These are phyloP conservation scores for Penicillium simplicissimum DNA, from an alignment of 495 filamentous ascomycete genomes.

Conservation along the genomic window DNA sequence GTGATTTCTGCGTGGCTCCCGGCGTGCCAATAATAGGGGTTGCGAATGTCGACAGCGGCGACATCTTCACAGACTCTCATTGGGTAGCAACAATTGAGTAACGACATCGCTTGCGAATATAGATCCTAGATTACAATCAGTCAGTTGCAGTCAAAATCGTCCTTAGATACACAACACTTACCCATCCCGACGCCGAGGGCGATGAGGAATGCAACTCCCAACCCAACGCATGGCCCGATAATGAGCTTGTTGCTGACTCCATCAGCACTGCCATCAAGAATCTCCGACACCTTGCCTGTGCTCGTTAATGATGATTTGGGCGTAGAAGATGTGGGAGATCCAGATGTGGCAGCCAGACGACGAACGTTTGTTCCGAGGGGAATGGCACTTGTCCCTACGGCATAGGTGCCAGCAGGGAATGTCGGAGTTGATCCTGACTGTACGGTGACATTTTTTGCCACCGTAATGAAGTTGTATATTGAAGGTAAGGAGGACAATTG, in stretches of 20 bases:
- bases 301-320: slow-evolving; percentile 2
- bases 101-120: too few relatives aligned
- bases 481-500: slow-evolving; percentile 49
- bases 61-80: too few relatives aligned
- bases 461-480: slow-evolving; percentile 34
- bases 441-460: slow-evolving; percentile 33
- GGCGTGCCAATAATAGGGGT: too few relatives aligned
- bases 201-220: slow-evolving; percentile 40
- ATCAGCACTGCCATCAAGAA: slow-evolving; percentile 6
- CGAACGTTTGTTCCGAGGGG: slow-evolving; percentile 41
- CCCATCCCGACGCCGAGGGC: too few relatives aligned
- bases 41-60: too few relatives aligned
- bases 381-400: slow-evolving; percentile 31
- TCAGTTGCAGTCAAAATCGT: too few relatives aligned
- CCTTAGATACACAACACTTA: too few relatives aligned
- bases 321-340: slow-evolving; percentile 28
- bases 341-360: slow-evolving; percentile 36
- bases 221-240: slow-evolving; percentile 44
- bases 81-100: too few relatives aligned
- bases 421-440: slow-evolving; percentile 33
- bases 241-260: slow-evolving; percentile 37
- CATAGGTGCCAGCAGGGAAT: slow-evolving; percentile 34
- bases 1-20: too few relatives aligned
- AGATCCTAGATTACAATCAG: too few relatives aligned
- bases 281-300: background rate